Evolutionary conservation across 148 eudicot species (phyloP).

Genomic region (Dysphania ambrosioides): DNA sequence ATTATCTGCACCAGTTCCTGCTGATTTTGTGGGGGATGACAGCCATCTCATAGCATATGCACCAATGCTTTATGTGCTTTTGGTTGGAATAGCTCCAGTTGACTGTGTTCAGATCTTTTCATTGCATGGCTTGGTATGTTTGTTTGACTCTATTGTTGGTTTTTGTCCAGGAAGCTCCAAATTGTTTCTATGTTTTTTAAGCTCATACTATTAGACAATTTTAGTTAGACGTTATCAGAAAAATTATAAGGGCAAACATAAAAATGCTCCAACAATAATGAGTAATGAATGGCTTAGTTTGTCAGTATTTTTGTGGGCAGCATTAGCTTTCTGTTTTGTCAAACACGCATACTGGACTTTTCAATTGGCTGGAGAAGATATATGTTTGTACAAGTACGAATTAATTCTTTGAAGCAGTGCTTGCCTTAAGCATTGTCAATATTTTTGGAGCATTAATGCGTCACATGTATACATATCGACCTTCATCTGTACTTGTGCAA

Average conservation of each 20-base stretch:
- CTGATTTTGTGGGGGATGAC: conserved; percentile 49
- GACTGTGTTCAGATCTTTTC: conserved; percentile 94
- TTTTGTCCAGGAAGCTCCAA: background rate
- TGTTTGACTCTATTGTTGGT: background rate
- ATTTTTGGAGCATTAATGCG: background rate
- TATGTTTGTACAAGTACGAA: background rate
- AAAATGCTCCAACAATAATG: background rate
- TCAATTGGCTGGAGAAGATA: background rate
- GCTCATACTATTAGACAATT: background rate
- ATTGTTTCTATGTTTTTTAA: background rate
- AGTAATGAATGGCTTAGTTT: background rate
- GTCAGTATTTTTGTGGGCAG: background rate
- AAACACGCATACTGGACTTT: background rate
- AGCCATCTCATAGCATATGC: conserved; percentile 75
- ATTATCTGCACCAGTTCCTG: conserved; percentile 74
- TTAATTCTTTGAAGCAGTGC: background rate
- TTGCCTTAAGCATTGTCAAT: background rate
- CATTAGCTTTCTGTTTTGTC: background rate
- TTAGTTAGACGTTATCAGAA: background rate
- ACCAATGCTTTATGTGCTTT: conserved; percentile 83
- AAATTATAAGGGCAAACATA: background rate
- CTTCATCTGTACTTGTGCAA: background rate
- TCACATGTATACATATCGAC: background rate
- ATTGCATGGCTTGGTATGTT: conserved; percentile 86
- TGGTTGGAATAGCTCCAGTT: conserved; percentile 79